Evolutionary conservation across 2,329 filamentous ascomycete species (phyloP), one percentile per base, ranked within the genome.

Genomic region (Coleophoma cylindrospora): DNA sequence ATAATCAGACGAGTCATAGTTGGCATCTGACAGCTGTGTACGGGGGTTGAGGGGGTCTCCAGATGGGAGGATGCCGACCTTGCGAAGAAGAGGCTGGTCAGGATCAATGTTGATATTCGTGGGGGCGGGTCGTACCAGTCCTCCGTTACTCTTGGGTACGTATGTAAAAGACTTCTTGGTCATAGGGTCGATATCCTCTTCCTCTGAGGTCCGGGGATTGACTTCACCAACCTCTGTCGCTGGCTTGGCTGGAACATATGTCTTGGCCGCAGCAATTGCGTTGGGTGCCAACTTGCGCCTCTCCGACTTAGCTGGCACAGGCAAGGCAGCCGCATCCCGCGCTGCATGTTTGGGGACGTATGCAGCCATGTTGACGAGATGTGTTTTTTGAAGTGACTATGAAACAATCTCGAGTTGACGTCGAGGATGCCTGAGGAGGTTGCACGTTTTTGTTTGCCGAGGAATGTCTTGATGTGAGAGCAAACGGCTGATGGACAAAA

Each of bases 81-180:
- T 14, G 11, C n/a, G 11, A 10, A 44, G 41, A 9, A 44, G 41
- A 27, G 41, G 41, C 10, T 44, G 41, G 41, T 44, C 41, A 13
- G 32, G 22, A 32, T 44, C 41, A 1, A 43, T 27, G 9, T 3
- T 27, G 9, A 21, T n/a, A 12, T n/a, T n/a, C 15, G 13, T 27
- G 36, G 6, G 2, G 21, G 32, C 15, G 21, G 32, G 34, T 43
- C 14, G 34, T 10, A n/a, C 34, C 21, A 14, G 8, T 19, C 10
- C 14, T 15, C 13, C 14, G 21, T 37, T 41, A 44, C 53, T 52
- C 34, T 52, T 43, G n/a, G 56, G 56, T 19, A 51, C 27, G 17
- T 54, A 56, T n/a, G 54, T 45, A 11, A 27, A 9, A 6, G 27
- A 6, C 32, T 44, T 44, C 3, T 41, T 22, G n/a, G 40, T 11